phyloP scores from a whole-genome alignment of 345 rosid species.

The Citrus inodora region DNA sequence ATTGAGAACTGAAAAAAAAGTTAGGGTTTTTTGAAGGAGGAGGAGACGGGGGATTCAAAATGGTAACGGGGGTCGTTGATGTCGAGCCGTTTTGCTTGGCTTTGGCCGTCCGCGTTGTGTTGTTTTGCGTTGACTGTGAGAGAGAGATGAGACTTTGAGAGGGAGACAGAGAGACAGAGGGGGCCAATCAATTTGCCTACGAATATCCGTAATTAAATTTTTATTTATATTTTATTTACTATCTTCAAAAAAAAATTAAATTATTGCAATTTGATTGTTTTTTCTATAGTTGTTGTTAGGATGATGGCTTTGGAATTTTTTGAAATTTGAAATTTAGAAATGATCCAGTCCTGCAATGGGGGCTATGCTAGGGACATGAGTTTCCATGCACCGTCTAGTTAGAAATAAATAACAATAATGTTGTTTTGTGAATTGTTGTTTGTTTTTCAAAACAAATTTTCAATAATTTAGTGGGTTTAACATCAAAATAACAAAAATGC shows the following conservation, averaged over 20 bases:
- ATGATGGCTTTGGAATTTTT: not conserved
- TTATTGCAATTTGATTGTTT: not conserved
- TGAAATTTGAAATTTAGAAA: not conserved
- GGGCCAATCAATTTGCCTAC: not conserved
- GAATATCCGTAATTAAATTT: not conserved
- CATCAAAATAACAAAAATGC: no score
- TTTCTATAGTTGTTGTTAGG: not conserved
- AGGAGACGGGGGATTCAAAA: constrained; percentile 9
- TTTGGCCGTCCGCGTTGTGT: constrained; percentile 31
- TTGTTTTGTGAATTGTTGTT: no score
- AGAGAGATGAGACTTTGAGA: not conserved
- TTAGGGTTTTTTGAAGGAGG: constrained; percentile 47
- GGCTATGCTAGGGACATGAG: no score
- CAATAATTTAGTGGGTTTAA: no score
- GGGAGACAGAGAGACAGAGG: not conserved
- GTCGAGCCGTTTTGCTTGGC: constrained; percentile 18
- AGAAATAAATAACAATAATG: no score
- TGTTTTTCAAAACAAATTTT: no score
- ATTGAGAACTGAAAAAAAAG: not conserved
- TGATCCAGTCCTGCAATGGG: not conserved
- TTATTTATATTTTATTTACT: not conserved
- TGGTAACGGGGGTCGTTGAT: not conserved
- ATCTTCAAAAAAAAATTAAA: no score
- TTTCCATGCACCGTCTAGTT: no score
- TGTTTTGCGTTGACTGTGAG: constrained; percentile 27